Evolutionary conservation across 2,329 filamentous ascomycete genomes (phyloP), one percentile per base, ranked within the genome.

Genomic region (Plenodomus lindquistii): DNA sequence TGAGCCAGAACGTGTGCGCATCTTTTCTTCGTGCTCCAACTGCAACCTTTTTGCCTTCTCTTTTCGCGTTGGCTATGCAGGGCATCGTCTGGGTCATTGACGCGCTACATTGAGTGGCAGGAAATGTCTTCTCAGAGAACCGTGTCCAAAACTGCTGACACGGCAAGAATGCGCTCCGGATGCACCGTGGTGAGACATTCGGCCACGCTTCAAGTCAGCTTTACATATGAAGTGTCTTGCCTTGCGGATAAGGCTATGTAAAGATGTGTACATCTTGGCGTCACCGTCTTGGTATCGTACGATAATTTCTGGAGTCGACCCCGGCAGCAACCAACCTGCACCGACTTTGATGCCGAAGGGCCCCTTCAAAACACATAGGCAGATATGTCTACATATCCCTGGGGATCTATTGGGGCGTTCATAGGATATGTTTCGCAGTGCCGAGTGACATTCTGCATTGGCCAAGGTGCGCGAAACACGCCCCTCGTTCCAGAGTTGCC

Each of bases 391-490:
- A 15, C 11, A 31, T 31, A 31, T 4, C 15, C 15, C 11, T 31
- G 11, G 6, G 11, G 11, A 4, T 24, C 15, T 4, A 31, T 31
- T 31, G 27, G 27, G 4, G 27, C 4, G 27, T 15, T 8, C 4
- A 8, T 11, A 8, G 10, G 27, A 15, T 8, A 8, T 31, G 27
- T 31, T 31, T 31, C 27, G 27, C 6, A 11, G 27, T 31, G 6
- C 6, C 27, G 9, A 31, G 27, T 13, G 27, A 15, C 11, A 31
- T 4, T 31, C 11, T 4, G 18, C 18, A 13, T 11, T 20, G 46
- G 54, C 56, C 54, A 57, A 59, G 56, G 18, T 53, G 29, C 21
- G 46, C 48, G 39, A 58, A 55, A 52, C 55, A 6, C 35, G 41
- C 42, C 45, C 45, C 17, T 31, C 20, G 53, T 59, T 54, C 42